Percentiles rank a stretch among this genome's conserved stretches.
phyloP scores from a whole-genome alignment of 192 early-diverging fungal genomes.

The Coemansia sp. region DNA sequence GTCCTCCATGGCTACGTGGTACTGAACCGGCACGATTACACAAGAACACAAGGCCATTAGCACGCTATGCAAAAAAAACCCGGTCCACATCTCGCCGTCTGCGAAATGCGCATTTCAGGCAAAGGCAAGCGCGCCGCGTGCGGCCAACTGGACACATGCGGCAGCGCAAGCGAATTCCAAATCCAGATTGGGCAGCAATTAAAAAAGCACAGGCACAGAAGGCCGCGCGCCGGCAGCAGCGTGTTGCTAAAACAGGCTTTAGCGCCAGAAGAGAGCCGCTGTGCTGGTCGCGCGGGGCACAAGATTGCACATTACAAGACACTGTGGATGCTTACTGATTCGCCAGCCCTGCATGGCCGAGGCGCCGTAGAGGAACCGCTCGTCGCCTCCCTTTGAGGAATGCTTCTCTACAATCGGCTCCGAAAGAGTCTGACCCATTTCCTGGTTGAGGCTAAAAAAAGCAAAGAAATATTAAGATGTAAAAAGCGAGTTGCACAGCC shows the following conservation, averaged over 20 bases:
- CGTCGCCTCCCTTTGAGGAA: slow-evolving; percentile 65
- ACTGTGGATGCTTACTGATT: slow-evolving; percentile 54
- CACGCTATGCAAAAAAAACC: neutral
- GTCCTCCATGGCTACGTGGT: slow-evolving; percentile 85
- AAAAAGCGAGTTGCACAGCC: no score
- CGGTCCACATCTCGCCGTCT: no score
- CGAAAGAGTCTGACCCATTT: slow-evolving; percentile 95
- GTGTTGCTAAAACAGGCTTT: neutral
- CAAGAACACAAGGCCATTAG: slow-evolving; percentile 14
- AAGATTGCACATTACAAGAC: neutral
- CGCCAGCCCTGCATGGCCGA: slow-evolving; percentile 99
- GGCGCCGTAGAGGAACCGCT: slow-evolving; percentile 77
- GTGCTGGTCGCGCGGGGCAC: neutral
- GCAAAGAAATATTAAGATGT: neutral
- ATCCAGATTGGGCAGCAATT: no score
- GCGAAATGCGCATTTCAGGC: no score
- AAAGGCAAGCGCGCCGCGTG: no score
- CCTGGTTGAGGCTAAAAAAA: slow-evolving; percentile 6
- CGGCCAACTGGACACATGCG: neutral
- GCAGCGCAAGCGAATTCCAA: neutral
- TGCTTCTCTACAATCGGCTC: slow-evolving; percentile 92
- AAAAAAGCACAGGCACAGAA: no score
- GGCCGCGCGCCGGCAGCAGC: no score
- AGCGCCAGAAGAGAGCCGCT: slow-evolving; percentile 22
- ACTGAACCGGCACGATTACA: no score